Percentiles rank a stretch among this genome's conserved stretches.
Evolutionary conservation across 2,329 filamentous ascomycete genomes (phyloP).

Genomic region (Trichophyton benhamiae): DNA sequence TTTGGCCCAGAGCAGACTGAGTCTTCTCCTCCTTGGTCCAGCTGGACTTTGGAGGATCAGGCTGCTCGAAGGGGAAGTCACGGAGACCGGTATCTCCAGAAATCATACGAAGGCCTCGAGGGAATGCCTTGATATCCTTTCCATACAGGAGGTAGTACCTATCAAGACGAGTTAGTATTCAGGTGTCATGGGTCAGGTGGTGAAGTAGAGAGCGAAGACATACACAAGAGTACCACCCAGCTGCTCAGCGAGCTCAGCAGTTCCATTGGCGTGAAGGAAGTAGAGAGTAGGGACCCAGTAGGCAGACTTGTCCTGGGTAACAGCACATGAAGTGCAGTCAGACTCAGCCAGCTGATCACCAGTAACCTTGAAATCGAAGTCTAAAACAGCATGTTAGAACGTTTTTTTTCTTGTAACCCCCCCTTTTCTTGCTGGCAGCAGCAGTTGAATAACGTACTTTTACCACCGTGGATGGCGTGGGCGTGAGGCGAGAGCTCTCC

Average conservation of each 20-base stretch:
- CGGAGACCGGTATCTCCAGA: slow-evolving; percentile 58
- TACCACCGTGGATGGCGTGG: slow-evolving; percentile 64
- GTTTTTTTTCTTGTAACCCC: neutral
- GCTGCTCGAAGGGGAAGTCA: slow-evolving; percentile 57
- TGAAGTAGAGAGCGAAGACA: slow-evolving; percentile 29
- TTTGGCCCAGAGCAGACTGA: slow-evolving; percentile 60
- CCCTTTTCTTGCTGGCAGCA: neutral
- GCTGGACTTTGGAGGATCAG: slow-evolving; percentile 54
- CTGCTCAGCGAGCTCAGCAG: slow-evolving; percentile 57
- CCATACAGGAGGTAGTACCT: slow-evolving; percentile 78
- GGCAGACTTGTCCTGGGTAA: slow-evolving; percentile 70
- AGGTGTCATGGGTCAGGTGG: neutral
- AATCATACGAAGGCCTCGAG: slow-evolving; percentile 66
- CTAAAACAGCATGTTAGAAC: slow-evolving; percentile 33
- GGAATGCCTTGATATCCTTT: slow-evolving; percentile 57
- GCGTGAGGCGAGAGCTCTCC: slow-evolving; percentile 51
- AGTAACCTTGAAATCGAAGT: slow-evolving; percentile 48
- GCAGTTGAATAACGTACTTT: slow-evolving; percentile 46
- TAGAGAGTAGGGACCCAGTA: slow-evolving; percentile 77
- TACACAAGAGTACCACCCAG: slow-evolving; percentile 76
- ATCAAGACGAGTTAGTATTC: neutral
- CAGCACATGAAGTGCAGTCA: slow-evolving; percentile 68
- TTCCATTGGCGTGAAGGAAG: slow-evolving; percentile 58
- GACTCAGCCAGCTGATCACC: slow-evolving; percentile 47
- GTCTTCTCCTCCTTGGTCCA: slow-evolving; percentile 56